Evolutionary conservation across 1,139 yeast species (phyloP), one percentile per base, ranked within the genome.

Genomic region (Kazachstania sp.): DNA sequence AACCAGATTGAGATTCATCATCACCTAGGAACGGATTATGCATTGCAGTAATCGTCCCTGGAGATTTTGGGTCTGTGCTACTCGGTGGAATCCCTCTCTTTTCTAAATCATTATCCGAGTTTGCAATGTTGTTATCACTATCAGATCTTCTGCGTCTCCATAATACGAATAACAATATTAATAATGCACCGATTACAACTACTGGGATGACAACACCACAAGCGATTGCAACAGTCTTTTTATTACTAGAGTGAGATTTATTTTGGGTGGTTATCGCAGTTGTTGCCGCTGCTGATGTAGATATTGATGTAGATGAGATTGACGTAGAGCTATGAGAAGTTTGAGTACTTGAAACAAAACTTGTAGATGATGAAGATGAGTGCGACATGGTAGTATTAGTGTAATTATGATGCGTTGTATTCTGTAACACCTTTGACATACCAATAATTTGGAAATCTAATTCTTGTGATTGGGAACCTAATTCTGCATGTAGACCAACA

Each of bases 131-230:
- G 5, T 35, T 23, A 13, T 39, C 47, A n/a, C 57, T 51, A 38
- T 67, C 64, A 35, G 62, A 57, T 58, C 73, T 73, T 61, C 73
- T 74, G 49, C 74, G 74, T 52, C 74, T 67, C 63, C 86, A 78
- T 59, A 86, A 79, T 63, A 80, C 75, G 60, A 78, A 69, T 31
- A 84, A 56, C 11, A 87, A 46, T 1, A 83, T 48, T 0, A 72
- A 70, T 2, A 74, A 69, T 0, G 77, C 61, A 1, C 77, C 60
- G 9, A 86, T 57, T 0, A 77, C 69, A 23, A 72, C 73, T 0
- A 77, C 65, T 1, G 95, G 95, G 45, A 90, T 74, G 5, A 84
- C 86, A n/a, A 85, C 92, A 46, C 96, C 97, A 52, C 90, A 76
- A 1, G 88, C 95, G 60, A 90, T 84, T 0, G 95, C 95, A 20